Base-by-base conservation (phyloP, 768 basidiomycete species). In the Strobilomyces confusus region DNA sequence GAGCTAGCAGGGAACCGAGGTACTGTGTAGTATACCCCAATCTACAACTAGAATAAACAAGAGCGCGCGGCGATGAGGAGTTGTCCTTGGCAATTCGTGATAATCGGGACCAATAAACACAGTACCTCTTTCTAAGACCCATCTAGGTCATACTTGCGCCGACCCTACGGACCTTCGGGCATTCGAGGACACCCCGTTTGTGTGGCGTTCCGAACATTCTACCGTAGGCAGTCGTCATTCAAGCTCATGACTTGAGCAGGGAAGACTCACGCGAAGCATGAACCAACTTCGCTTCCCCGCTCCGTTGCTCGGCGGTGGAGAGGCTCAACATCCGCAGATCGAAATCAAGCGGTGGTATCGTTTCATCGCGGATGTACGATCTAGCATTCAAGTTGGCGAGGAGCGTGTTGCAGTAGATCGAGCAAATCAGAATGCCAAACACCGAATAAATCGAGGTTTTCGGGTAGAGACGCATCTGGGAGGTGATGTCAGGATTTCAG, bases 361-460 rank as follows among this genome's bases (percentile, higher is more conserved):
- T 5, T 5, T 33, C 41, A 41, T 41, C 45, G 12, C 46, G 52
- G 12, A 59, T 11, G 20, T 59, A 59, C 23, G 19, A 8, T 54
- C 58, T 48, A 0, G 32, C 45, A 2, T 59, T 59, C 38, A 59
- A 29, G 42, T 59, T 52, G 38, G 49, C 55, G 6, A 60, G 51
- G 4, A 57, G 19, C 4, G 59, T 60, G 17, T 60, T 19, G 1
- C 34, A 46, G 49, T 61, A 61, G 12, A 61, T 6, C 9, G 52
- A n/a, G 44, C 44, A 49, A 4, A 54, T 34, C 3, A 61, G 57
- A 15, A 63, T 14, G 1, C 26, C 29, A 19, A 63, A 55, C 5
- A 48, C n/a, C 0, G 22, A 5, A 9, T 42, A 33, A n/a, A 49
- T 12, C 19, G 34, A 11, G 14, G 8, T 32, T 2, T 15, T 17